Evolutionary conservation across 768 basidiomycete genomes (phyloP).

Genomic region (Tephrocybe sp.): DNA sequence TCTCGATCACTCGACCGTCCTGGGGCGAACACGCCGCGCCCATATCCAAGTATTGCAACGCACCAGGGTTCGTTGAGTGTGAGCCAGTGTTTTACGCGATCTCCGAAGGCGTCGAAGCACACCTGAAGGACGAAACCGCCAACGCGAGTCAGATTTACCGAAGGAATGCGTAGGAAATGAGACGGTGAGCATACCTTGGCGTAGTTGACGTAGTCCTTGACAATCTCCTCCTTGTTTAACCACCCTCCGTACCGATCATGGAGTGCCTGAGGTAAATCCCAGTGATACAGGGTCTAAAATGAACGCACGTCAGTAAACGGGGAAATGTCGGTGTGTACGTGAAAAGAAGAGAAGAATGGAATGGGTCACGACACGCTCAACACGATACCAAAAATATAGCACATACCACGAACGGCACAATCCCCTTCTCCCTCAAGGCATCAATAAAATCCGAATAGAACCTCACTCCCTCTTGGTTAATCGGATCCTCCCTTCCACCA

Average conservation of each 20-base stretch:
- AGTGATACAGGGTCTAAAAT: constrained; percentile 67
- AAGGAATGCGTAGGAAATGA: constrained; percentile 13
- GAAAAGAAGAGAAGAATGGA: not conserved
- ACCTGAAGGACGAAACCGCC: constrained; percentile 32
- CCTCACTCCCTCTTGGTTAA: constrained; percentile 67
- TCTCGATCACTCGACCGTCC: constrained; percentile 64
- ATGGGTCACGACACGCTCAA: too few relatives aligned
- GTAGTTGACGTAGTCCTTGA: constrained; percentile 63
- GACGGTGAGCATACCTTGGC: constrained; percentile 36
- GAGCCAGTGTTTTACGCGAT: constrained; percentile 74
- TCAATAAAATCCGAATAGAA: constrained; percentile 74
- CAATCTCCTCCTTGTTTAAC: constrained; percentile 68
- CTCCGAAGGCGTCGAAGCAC: constrained; percentile 74
- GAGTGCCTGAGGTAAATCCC: constrained; percentile 76
- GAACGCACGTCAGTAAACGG: not conserved
- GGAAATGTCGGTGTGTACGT: not conserved
- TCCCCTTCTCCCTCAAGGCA: constrained; percentile 56
- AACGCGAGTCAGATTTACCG: not conserved
- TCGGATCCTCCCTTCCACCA: constrained; percentile 68
- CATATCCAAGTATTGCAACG: constrained; percentile 67
- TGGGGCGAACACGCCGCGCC: constrained; percentile 68
- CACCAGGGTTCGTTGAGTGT: constrained; percentile 81
- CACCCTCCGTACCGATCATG: constrained; percentile 75
- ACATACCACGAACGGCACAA: constrained; percentile 59
- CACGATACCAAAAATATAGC: too few relatives aligned